Conservation (phyloP, 345 rosid genomes). For the Salix udensis region DNA sequence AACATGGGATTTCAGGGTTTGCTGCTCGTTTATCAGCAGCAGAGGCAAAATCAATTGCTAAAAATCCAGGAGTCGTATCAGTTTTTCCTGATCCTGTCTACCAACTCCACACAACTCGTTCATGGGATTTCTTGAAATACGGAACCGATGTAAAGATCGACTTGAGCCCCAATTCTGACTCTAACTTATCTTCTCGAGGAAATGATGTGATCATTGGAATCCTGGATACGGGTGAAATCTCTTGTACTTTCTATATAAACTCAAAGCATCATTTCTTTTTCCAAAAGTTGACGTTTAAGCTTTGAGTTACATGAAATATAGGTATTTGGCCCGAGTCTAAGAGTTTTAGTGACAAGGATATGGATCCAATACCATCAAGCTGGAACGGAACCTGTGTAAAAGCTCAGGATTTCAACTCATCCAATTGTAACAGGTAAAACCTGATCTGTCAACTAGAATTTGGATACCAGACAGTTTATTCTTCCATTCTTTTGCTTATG, state of each 20-base stretch:
- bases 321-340: slow-evolving; percentile 90
- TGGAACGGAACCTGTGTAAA: slow-evolving; percentile 74
- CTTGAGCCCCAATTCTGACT: slow-evolving; percentile 31
- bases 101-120: slow-evolving; percentile 87
- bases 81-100: slow-evolving; percentile 63
- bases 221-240: slow-evolving; percentile 58
- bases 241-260: background rate
- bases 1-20: slow-evolving; percentile 73
- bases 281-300: background rate
- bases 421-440: slow-evolving; percentile 56
- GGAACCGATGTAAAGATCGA: slow-evolving; percentile 49
- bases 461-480: background rate
- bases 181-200: slow-evolving; percentile 25
- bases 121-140: slow-evolving; percentile 84
- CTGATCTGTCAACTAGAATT: slow-evolving; percentile 19
- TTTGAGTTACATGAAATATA: slow-evolving; percentile 4
- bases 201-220: slow-evolving; percentile 61
- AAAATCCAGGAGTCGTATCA: slow-evolving; percentile 62
- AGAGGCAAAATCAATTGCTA: slow-evolving; percentile 55
- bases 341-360: slow-evolving; percentile 62
- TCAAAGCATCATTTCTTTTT: background rate
- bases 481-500: slow-evolving; percentile 21
- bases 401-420: slow-evolving; percentile 43
- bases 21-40: slow-evolving; percentile 68
- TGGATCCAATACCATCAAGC: slow-evolving; percentile 52